Percentiles rank a stretch among this genome's conserved stretches.
These are phyloP conservation scores for Rutstroemia sydowiana DNA, from an alignment of 2,329 filamentous ascomycete genomes.

Conservation along the genomic window DNA sequence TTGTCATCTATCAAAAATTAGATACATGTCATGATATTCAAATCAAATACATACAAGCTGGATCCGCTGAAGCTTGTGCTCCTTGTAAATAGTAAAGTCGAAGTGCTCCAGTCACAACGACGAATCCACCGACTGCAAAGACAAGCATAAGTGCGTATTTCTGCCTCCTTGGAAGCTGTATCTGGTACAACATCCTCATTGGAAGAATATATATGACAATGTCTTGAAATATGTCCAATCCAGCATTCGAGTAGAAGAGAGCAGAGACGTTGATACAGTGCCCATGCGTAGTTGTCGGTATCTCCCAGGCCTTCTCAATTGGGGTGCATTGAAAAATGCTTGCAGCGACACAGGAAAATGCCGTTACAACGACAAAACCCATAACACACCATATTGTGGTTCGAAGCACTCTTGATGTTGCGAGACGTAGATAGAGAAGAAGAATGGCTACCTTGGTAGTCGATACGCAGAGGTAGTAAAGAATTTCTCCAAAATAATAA, in stretches of 20 bases:
- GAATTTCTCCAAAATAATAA: conserved; percentile 1
- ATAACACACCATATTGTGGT: background rate
- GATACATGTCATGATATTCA: background rate
- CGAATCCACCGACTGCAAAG: conserved; percentile 5
- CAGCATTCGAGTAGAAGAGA: conserved; percentile 6
- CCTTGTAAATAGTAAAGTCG: conserved; percentile 6
- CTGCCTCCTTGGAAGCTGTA: conserved; percentile 4
- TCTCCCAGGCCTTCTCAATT: background rate
- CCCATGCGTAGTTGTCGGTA: background rate
- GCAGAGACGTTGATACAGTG: background rate
- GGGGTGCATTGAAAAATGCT: conserved; percentile 6
- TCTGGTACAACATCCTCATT: conserved; percentile 3
- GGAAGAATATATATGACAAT: conserved; percentile 1
- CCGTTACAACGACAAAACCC: background rate
- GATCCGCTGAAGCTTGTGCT: background rate
- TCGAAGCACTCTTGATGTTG: background rate
- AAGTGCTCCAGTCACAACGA: background rate
- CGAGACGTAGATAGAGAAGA: conserved; percentile 1
- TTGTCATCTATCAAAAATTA: conserved; percentile 1
- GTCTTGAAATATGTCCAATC: conserved; percentile 1
- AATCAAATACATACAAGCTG: conserved; percentile 2
- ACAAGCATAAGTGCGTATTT: conserved; percentile 1
- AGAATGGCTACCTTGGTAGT: conserved; percentile 2
- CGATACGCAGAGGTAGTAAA: conserved; percentile 1
- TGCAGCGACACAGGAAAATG: background rate